phyloP scores from a whole-genome alignment of 1,284 basidiomycete species.

The Microbotryomycetes sp. region DNA sequence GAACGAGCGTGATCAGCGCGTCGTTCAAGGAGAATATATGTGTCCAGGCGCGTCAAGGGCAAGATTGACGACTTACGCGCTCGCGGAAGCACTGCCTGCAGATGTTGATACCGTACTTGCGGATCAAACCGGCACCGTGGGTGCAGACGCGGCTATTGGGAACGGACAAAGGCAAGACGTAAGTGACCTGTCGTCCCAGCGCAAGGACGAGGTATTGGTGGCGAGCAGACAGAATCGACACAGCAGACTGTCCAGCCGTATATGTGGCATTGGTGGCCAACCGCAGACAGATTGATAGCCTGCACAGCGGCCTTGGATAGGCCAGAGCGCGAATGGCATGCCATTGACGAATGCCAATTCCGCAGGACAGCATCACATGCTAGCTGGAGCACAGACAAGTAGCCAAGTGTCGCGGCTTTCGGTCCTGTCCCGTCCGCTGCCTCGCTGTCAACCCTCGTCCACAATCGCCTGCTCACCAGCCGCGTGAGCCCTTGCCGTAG shows the following conservation, averaged over 20 bases:
- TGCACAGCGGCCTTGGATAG: background rate
- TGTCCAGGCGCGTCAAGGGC: background rate
- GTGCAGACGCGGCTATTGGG: slow-evolving; percentile 76
- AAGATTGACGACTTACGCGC: slow-evolving; percentile 30
- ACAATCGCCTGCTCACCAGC: slow-evolving; percentile 76
- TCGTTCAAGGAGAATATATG: background rate
- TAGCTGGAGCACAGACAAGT: too few relatives aligned
- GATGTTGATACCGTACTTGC: slow-evolving; percentile 61
- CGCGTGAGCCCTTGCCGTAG: slow-evolving; percentile 89
- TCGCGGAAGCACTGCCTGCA: slow-evolving; percentile 96
- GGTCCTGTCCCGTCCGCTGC: too few relatives aligned
- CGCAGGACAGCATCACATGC: too few relatives aligned
- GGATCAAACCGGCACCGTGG: slow-evolving; percentile 93
- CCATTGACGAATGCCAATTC: too few relatives aligned
- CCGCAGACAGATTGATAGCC: background rate
- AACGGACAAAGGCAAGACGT: background rate
- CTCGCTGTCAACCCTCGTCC: too few relatives aligned
- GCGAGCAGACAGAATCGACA: background rate
- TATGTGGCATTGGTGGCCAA: background rate
- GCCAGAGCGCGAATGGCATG: too few relatives aligned
- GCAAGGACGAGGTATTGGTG: background rate
- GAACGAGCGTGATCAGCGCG: background rate
- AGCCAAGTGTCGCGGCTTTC: too few relatives aligned
- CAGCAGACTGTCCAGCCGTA: too few relatives aligned
- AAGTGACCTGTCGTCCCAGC: background rate